Conservation (phyloP, 1,284 basidiomycete species). For the Golubevia sp. region DNA sequence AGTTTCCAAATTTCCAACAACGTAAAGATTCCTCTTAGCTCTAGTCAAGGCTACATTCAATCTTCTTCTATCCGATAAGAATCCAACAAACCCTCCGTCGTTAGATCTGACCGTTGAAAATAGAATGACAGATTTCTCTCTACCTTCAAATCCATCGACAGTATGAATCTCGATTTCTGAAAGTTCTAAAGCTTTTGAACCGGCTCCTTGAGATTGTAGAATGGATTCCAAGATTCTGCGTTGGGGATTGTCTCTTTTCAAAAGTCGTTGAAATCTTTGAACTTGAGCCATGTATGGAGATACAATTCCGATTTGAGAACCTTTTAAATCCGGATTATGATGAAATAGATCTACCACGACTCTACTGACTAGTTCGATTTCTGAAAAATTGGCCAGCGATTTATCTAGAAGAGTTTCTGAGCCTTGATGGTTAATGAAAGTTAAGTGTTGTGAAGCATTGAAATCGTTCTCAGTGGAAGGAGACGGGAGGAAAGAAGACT, state of each 20-base stretch:
- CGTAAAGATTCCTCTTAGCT: slow-evolving; percentile 83
- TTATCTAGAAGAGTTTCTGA: slow-evolving; percentile 31
- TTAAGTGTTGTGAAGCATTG: slow-evolving; percentile 12
- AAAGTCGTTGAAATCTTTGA: slow-evolving; percentile 36
- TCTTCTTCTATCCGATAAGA: slow-evolving; percentile 90
- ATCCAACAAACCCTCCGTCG: slow-evolving; percentile 75
- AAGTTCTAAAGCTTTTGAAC: slow-evolving; percentile 24
- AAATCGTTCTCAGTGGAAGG: neutral
- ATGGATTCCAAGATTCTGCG: neutral
- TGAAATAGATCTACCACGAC: slow-evolving; percentile 37
- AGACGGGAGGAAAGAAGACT: slow-evolving; percentile 20
- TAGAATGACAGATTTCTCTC: slow-evolving; percentile 93
- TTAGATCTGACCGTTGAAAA: slow-evolving; percentile 92
- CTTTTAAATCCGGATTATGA: slow-evolving; percentile 32
- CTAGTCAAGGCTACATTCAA: slow-evolving; percentile 97
- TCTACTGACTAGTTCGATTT: slow-evolving; percentile 56
- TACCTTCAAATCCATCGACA: slow-evolving; percentile 90
- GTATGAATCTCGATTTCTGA: slow-evolving; percentile 82
- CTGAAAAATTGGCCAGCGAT: slow-evolving; percentile 38
- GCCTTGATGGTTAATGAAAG: slow-evolving; percentile 35
- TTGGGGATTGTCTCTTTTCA: slow-evolving; percentile 9
- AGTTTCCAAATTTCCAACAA: slow-evolving; percentile 81
- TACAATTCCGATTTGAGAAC: slow-evolving; percentile 50
- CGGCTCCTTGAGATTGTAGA: neutral
- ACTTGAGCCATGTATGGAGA: slow-evolving; percentile 53